Evolutionary conservation across 140 eudicot species (phyloP).

Genomic region (Senecio squalidus): DNA sequence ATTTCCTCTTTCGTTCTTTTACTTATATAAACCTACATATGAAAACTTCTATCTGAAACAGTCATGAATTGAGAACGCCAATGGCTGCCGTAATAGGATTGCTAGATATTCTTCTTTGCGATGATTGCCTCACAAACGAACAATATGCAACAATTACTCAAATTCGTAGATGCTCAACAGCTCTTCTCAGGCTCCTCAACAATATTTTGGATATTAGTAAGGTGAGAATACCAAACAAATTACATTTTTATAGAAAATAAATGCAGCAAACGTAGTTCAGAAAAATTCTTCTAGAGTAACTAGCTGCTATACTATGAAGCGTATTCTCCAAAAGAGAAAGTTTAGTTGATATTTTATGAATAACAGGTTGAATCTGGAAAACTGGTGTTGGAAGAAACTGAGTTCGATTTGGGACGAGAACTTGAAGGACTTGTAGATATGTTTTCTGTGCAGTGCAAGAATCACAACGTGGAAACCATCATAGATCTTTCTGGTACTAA

Average conservation of each 20-base stretch:
- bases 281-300: not conserved
- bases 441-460: conserved; percentile 92
- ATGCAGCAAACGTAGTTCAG: not conserved
- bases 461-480: conserved; percentile 82
- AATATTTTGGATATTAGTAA: conserved; percentile 97
- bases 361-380: conserved; percentile 94
- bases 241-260: not conserved
- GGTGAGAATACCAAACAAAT: conserved; percentile 33
- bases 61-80: conserved; percentile 97
- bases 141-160: conserved; percentile 78
- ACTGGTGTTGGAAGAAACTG: conserved; percentile 79
- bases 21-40: not conserved
- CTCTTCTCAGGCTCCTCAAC: conserved; percentile 92
- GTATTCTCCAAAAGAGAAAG: not conserved
- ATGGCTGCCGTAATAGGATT: conserved; percentile 99
- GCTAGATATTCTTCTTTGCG: conserved; percentile 93
- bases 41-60: conserved; percentile 21
- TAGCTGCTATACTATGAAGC: not conserved
- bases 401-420: conserved; percentile 81
- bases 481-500: conserved; percentile 83
- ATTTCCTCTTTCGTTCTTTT: not conserved
- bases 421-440: conserved; percentile 97
- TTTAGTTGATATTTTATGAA: not conserved
- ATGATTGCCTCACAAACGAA: conserved; percentile 70
- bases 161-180: conserved; percentile 93